A percentile compares a stretch with the other conserved stretches of the same genome.
Evolutionary conservation across 2,329 filamentous ascomycete species (phyloP).

Genomic region (Anthostomella pinea): DNA sequence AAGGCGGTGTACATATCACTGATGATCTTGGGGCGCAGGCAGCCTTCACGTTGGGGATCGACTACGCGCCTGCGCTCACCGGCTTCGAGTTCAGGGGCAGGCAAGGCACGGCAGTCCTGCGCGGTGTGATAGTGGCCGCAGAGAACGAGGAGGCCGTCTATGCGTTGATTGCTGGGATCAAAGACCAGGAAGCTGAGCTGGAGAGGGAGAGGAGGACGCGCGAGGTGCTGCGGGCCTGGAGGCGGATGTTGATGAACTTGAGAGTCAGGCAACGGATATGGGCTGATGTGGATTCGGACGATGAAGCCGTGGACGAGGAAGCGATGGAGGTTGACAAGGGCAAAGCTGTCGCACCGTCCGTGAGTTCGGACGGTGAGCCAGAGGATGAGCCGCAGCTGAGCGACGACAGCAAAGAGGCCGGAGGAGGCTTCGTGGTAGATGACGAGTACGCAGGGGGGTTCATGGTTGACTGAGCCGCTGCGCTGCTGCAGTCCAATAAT

Average conservation of each 20-base stretch:
- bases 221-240: conserved; percentile 66
- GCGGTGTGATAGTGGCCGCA: conserved; percentile 71
- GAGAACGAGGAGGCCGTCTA: conserved; percentile 71
- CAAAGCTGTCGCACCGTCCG: conserved; percentile 31
- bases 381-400: conserved; percentile 31
- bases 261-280: conserved; percentile 73
- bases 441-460: conserved; percentile 41
- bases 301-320: conserved; percentile 41
- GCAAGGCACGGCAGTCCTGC: conserved; percentile 78
- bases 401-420: conserved; percentile 35
- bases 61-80: conserved; percentile 85
- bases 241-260: conserved; percentile 73
- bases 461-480: conserved; percentile 35
- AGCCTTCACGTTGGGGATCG: conserved; percentile 71
- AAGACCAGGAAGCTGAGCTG: conserved; percentile 61
- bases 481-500: no score
- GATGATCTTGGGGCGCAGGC: conserved; percentile 63
- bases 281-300: conserved; percentile 49
- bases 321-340: conserved; percentile 31
- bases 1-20: conserved; percentile 71
- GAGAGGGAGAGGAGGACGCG: conserved; percentile 62
- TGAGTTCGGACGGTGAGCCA: conserved; percentile 16
- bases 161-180: conserved; percentile 65
- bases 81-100: conserved; percentile 87
- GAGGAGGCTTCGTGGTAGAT: conserved; percentile 42